Conservation (phyloP, 371 early-diverging fungal species). For the Entomophthora muscae region DNA sequence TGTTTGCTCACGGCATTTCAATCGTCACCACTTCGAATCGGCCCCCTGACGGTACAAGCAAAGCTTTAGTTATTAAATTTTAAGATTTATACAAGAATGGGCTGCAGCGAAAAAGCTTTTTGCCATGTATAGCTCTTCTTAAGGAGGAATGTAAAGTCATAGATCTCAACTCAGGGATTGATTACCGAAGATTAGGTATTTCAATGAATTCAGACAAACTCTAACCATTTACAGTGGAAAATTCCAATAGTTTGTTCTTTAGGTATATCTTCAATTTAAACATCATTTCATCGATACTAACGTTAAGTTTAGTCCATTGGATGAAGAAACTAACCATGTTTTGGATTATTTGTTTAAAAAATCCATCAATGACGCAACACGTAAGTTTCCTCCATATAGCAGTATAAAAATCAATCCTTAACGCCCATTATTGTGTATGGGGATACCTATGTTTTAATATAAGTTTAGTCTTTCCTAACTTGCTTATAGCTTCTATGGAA, state of each 20-base stretch:
- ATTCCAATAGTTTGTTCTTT: background rate
- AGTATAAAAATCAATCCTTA: too few species aligned
- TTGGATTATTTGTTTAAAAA: background rate
- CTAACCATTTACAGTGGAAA: too few species aligned
- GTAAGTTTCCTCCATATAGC: background rate
- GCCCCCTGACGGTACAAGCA: constrained; percentile 50
- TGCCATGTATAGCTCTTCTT: constrained; percentile 78
- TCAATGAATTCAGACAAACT: background rate
- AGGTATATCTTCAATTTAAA: background rate
- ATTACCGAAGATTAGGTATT: constrained; percentile 45
- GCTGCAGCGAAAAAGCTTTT: constrained; percentile 72
- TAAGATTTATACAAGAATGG: constrained; percentile 83
- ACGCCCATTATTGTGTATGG: too few species aligned
- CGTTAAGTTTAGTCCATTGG: too few species aligned
- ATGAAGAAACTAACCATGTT: background rate
- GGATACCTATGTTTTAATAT: too few species aligned
- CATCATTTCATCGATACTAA: too few species aligned
- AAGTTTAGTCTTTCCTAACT: too few species aligned
- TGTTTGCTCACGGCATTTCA: constrained; percentile 75
- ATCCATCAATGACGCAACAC: background rate
- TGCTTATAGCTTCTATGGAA: constrained; percentile 8
- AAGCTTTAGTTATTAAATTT: background rate
- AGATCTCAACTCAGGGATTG: constrained; percentile 69
- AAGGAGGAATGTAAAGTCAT: constrained; percentile 64
- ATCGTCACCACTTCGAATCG: constrained; percentile 84